Conservation (phyloP, 176 grass and related monocot genomes). For the Triticum turgidum region DNA sequence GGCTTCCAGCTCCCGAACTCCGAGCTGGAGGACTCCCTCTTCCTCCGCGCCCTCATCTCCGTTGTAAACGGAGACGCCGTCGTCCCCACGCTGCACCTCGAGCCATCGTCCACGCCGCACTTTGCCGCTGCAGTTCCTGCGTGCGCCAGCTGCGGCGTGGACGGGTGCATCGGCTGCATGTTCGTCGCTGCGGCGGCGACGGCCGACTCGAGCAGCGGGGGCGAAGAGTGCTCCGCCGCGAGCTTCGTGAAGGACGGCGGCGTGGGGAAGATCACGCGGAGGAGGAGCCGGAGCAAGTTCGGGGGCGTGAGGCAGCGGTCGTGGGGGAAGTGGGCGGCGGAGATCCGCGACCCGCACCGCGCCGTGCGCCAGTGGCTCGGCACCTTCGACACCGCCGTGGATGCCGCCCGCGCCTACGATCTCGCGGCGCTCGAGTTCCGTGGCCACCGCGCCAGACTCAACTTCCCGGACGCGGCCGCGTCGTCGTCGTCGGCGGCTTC, state of each 20-base stretch:
- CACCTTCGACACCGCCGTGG: slow-evolving; percentile 79
- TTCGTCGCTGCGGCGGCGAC: not conserved
- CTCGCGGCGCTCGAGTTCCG: slow-evolving; percentile 67
- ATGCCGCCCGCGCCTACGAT: slow-evolving; percentile 78
- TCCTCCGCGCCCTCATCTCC: slow-evolving; percentile 75
- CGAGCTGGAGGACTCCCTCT: slow-evolving; percentile 67
- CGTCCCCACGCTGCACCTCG: not conserved
- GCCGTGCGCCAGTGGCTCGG: slow-evolving; percentile 91
- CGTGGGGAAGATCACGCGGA: slow-evolving; percentile 37
- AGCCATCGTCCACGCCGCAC: not conserved
- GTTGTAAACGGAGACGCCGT: slow-evolving; percentile 51
- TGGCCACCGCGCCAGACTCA: slow-evolving; percentile 59
- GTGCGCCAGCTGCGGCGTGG: slow-evolving; percentile 42
- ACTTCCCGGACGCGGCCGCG: slow-evolving; percentile 40
- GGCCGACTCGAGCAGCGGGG: slow-evolving; percentile 29
- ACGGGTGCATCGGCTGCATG: slow-evolving; percentile 53
- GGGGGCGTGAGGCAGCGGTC: slow-evolving; percentile 36
- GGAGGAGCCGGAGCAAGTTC: slow-evolving; percentile 39
- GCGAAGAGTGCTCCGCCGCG: not conserved
- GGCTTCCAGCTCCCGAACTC: slow-evolving; percentile 56
- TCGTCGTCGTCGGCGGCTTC: not conserved
- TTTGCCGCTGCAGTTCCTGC: not conserved
- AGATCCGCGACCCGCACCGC: slow-evolving; percentile 78
- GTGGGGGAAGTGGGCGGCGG: slow-evolving; percentile 91
- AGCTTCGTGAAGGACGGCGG: not conserved